A percentile compares a stretch with the other conserved stretches of the same genome.
phyloP scores from a whole-genome alignment of 225 moss, liverwort and hornwort species.

The Physcomitrellopsis africana region DNA sequence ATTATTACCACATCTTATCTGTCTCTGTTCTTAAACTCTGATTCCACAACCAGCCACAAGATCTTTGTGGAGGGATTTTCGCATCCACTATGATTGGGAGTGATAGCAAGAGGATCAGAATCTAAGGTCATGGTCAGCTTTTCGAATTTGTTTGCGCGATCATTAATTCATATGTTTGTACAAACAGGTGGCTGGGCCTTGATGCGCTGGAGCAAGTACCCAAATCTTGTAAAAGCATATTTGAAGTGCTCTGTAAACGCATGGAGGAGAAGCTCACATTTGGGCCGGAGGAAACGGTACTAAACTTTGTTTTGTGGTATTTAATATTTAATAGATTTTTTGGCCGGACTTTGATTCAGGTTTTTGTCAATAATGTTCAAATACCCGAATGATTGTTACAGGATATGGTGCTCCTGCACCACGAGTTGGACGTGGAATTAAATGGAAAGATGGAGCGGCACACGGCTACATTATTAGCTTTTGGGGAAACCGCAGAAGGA shows the following conservation, averaged over 20 bases:
- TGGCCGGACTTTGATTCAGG: neutral
- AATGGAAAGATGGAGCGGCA: conserved; percentile 70
- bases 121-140: neutral
- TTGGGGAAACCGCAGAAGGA: conserved; percentile 61
- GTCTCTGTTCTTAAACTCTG: no score
- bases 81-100: no score
- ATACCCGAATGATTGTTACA: conserved; percentile 32
- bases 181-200: conserved; percentile 83
- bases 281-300: conserved; percentile 80
- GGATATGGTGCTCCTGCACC: conserved; percentile 95
- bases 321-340: neutral
- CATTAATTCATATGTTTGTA: conserved; percentile 8
- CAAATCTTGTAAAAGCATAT: conserved; percentile 65
- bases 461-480: conserved; percentile 76
- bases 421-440: conserved; percentile 73
- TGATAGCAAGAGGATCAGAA: neutral
- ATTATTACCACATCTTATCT: neutral
- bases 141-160: neutral
- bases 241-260: conserved; percentile 76
- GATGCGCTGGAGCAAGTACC: conserved; percentile 67
- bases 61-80: no score
- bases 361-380: conserved; percentile 19
- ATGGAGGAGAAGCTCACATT: conserved; percentile 87
- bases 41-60: no score
- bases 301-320: neutral